Evolutionary conservation across 768 basidiomycete species (phyloP).

Genomic region (Kwoniella shandongensis): DNA sequence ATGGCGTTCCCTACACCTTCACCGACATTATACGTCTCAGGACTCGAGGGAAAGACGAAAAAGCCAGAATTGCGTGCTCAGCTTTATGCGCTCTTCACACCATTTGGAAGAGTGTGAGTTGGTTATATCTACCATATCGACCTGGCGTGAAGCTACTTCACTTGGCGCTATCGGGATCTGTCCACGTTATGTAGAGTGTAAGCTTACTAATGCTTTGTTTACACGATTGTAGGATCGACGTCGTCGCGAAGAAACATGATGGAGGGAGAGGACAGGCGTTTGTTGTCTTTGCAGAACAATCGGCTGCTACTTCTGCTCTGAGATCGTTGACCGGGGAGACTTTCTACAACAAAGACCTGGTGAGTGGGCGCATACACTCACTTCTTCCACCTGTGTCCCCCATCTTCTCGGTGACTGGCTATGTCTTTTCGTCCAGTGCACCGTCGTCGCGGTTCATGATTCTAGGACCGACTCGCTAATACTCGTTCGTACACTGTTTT

Average conservation of each 20-base stretch:
- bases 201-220: not conserved
- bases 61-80: constrained; percentile 80
- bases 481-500: not conserved
- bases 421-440: not conserved
- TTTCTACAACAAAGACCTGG: constrained; percentile 90
- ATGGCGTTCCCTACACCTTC: constrained; percentile 60
- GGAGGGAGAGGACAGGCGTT: constrained; percentile 94
- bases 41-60: constrained; percentile 88
- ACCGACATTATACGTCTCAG: constrained; percentile 85
- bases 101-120: constrained; percentile 75
- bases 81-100: constrained; percentile 84
- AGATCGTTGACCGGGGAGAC: constrained; percentile 87
- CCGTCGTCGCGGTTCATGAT: no score
- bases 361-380: constrained; percentile 56
- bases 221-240: constrained; percentile 63
- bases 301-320: constrained; percentile 87
- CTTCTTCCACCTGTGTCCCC: not conserved
- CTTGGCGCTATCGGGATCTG: not conserved
- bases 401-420: not conserved
- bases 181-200: not conserved
- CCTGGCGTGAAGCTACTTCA: not conserved
- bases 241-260: constrained; percentile 79
- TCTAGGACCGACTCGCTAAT: no score
- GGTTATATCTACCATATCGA: not conserved
- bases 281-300: constrained; percentile 89